Evolutionary conservation across 768 basidiomycete genomes (phyloP).

Genomic region (Galerina marginata): DNA sequence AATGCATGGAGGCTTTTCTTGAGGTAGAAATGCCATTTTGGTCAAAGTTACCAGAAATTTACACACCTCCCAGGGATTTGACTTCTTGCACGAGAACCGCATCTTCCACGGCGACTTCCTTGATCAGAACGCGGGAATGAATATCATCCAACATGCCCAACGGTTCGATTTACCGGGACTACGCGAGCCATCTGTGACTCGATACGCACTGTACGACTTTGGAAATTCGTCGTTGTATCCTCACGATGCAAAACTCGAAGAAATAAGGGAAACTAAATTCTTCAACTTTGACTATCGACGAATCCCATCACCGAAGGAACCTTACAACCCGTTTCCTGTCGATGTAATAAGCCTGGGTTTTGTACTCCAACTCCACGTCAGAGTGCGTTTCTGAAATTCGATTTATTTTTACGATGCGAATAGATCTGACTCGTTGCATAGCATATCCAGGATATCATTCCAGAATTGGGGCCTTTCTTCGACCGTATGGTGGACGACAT

Average conservation of each 20-base stretch:
- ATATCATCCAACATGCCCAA: slow-evolving; percentile 2
- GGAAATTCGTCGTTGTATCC: slow-evolving; percentile 3
- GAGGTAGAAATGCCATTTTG: neutral
- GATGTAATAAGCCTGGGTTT: slow-evolving; percentile 2
- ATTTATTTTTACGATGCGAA: neutral
- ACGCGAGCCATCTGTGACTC: neutral
- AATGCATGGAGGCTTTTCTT: neutral
- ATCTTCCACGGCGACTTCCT: slow-evolving; percentile 20
- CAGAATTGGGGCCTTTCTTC: slow-evolving; percentile 5
- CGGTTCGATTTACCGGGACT: too few species aligned
- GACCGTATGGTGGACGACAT: neutral
- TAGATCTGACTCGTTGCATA: neutral
- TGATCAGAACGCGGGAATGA: slow-evolving; percentile 18
- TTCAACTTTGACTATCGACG: neutral
- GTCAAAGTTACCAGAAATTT: neutral
- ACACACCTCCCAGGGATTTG: neutral
- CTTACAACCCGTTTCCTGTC: slow-evolving; percentile 9
- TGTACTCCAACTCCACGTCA: neutral
- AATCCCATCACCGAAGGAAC: neutral
- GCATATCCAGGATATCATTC: slow-evolving; percentile 1
- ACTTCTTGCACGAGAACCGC: slow-evolving; percentile 20
- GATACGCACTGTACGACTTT: slow-evolving; percentile 16
- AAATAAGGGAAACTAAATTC: neutral
- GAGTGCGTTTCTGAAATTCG: neutral
- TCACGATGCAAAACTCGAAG: neutral